Conservation (phyloP, 441 rosid genomes). For the Corymbia calophylla region DNA sequence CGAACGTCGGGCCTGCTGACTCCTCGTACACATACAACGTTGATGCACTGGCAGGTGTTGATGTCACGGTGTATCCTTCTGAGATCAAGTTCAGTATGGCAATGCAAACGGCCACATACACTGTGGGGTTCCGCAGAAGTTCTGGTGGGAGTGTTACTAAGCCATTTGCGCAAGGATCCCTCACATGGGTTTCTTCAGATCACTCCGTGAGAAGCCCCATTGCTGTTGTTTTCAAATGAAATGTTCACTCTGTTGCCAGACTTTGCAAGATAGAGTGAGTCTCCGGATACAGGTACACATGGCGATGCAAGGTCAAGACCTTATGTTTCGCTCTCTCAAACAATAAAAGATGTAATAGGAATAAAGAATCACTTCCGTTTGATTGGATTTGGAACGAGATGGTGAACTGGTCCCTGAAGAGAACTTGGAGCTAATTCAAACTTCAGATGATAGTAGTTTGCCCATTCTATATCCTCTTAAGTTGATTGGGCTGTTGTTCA, state of each 20-base stretch:
- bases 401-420: neutral
- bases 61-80: neutral
- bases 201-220: constrained; percentile 9
- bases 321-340: neutral
- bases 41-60: neutral
- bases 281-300: neutral
- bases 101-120: neutral
- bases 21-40: neutral
- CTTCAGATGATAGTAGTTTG: neutral
- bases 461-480: neutral
- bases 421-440: neutral
- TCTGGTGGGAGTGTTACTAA: neutral
- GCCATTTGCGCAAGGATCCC: neutral
- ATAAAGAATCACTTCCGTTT: neutral
- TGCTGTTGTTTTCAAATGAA: neutral
- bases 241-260: neutral
- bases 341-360: neutral
- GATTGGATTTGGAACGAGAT: neutral
- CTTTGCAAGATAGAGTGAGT: neutral
- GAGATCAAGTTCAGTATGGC: neutral
- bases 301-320: neutral
- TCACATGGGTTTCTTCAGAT: neutral
- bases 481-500: neutral
- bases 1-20: neutral
- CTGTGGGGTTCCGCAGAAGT: neutral